Evolutionary conservation across 441 rosid genomes (phyloP), one percentile per base, ranked within the genome.

Genomic region (Euphorbia schlechtendalii): DNA sequence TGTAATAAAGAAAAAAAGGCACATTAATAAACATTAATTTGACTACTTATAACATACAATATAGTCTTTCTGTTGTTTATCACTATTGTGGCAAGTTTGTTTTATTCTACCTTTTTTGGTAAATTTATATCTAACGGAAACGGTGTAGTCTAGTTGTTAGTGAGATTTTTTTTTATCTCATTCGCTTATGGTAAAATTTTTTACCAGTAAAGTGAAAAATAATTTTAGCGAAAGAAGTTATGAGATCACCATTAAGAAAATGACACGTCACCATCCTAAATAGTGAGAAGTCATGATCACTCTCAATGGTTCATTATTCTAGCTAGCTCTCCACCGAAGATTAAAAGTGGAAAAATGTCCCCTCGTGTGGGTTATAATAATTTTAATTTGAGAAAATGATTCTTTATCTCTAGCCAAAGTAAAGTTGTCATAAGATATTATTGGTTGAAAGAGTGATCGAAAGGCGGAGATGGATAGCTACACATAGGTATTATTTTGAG

Each of bases 361-460:
- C 68, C 70, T 69, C 72, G 76, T 71, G 77, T 51, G n/a, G 73
- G 72, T 69, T 77, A 64, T 72, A 49, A 30, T 46, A 54, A 69
- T 43, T 67, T 36, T n/a, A 36, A 61, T 32, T 40, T 63, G 45
- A 38, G 14, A 55, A 59, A 57, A 76, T 43, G 49, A 69, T 69
- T 46, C 49, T 41, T 54, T 0, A 66, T 20, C 49, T 57, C 22
- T 69, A 18, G 25, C 43, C 12, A 20, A 18, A 63, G 56, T 43
- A 25, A 67, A 61, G 68, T 30, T 53, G 28, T 21, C 52, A 2
- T 22, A 59, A 14, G 12, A 6, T 8, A 59, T 58, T 51, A 51
- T 51, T 20, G 25, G 55, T 51, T 51, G 25, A 51, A 22, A 51
- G 66, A 14, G 49, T 6, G 15, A 59, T 72, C 43, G 40, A 61